A percentile compares a stretch with the other conserved stretches of the same genome.
Conservation (phyloP, 345 rosid species). For the Pelargonium nanum region DNA sequence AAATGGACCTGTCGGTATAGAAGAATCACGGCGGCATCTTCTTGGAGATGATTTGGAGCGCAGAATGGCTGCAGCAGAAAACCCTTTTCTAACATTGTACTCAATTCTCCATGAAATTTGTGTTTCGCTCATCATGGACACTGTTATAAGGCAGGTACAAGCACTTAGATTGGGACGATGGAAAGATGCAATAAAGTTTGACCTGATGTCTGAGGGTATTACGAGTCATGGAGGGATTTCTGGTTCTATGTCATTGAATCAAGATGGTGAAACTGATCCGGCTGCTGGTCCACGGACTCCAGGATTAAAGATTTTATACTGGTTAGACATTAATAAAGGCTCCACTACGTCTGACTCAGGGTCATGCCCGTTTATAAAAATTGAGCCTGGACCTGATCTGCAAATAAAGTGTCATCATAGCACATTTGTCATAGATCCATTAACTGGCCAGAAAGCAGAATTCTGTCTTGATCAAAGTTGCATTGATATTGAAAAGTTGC, state of each 20-base stretch:
- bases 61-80: conserved; percentile 80
- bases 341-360: conserved; percentile 34
- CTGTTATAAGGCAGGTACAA: conserved; percentile 88
- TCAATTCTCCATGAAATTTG: conserved; percentile 88
- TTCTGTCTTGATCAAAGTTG: conserved; percentile 72
- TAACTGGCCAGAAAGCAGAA: conserved; percentile 70
- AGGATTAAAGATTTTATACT: conserved; percentile 77
- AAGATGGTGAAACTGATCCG: conserved; percentile 81
- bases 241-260: conserved; percentile 40
- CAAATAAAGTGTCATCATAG: conserved; percentile 72
- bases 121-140: conserved; percentile 84
- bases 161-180: conserved; percentile 82
- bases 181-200: conserved; percentile 91
- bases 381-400: conserved; percentile 79
- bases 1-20: conserved; percentile 65
- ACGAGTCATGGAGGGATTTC: conserved; percentile 21
- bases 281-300: conserved; percentile 60
- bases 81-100: conserved; percentile 67
- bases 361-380: conserved; percentile 60
- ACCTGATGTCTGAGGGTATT: conserved; percentile 60
- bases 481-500: conserved; percentile 83
- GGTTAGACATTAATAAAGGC: conserved; percentile 73
- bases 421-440: conserved; percentile 77
- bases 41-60: conserved; percentile 98
- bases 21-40: conserved; percentile 55